Evolutionary conservation across 2,329 filamentous ascomycete genomes (phyloP).

Genomic region (Pseudofabraea citricarpa): DNA sequence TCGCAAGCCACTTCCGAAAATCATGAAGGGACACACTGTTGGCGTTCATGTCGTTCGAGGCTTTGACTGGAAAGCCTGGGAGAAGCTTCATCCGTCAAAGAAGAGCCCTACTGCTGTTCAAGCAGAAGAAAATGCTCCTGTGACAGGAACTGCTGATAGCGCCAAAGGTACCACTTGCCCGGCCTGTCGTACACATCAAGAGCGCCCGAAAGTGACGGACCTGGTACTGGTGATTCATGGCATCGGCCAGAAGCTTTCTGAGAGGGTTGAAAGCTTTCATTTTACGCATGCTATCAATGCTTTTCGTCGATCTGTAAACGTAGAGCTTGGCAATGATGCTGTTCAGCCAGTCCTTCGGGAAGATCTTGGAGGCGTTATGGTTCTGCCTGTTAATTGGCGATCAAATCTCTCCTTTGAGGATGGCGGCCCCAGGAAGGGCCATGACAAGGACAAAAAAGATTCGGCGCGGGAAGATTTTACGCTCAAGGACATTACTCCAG

Average conservation of each 20-base stretch:
- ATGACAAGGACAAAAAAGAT: conserved; percentile 52
- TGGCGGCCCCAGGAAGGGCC: conserved; percentile 54
- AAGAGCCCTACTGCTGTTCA: conserved; percentile 26
- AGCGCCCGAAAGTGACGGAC: conserved; percentile 71
- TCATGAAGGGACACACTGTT: conserved; percentile 71
- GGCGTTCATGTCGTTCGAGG: conserved; percentile 86
- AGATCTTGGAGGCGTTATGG: conserved; percentile 86
- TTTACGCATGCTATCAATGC: conserved; percentile 95
- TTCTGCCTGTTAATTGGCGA: conserved; percentile 91
- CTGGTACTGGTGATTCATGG: conserved; percentile 89
- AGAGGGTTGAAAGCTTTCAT: conserved; percentile 91
- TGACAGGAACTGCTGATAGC: conserved; percentile 10
- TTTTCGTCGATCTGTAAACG: conserved; percentile 79
- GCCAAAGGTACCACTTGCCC: conserved; percentile 34
- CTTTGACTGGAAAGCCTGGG: conserved; percentile 76
- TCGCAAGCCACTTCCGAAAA: conserved; percentile 74
- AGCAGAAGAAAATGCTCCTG: conserved; percentile 19
- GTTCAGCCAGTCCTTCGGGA: conserved; percentile 73
- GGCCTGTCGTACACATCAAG: conserved; percentile 59
- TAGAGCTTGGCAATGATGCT: conserved; percentile 69
- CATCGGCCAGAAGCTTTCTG: conserved; percentile 93
- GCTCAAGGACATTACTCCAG: conserved; percentile 86
- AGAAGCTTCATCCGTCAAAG: conserved; percentile 53
- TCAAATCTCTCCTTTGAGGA: conserved; percentile 85
- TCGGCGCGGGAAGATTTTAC: conserved; percentile 44